A percentile compares a stretch with the other conserved stretches of the same genome.
phyloP scores from a whole-genome alignment of 495 filamentous ascomycete genomes.

The Talaromyces nanjingensis region DNA sequence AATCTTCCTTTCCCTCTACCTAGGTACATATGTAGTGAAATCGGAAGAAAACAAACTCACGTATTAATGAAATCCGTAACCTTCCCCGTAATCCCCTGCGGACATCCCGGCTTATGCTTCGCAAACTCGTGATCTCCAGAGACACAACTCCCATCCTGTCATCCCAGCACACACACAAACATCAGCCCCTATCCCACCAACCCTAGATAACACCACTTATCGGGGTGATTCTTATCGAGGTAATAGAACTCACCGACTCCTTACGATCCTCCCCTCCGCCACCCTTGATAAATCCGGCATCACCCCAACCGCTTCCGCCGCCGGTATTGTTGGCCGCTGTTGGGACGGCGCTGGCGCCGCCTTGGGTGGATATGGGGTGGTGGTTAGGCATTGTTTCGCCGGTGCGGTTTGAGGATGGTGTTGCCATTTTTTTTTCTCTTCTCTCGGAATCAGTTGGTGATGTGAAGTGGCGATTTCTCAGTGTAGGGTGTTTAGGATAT shows the following conservation, averaged over 20 bases:
- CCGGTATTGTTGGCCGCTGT: conserved; percentile 29
- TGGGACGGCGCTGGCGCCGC: conserved; percentile 22
- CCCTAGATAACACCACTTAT: too few relatives aligned
- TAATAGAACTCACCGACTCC: background rate
- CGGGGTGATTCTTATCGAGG: background rate
- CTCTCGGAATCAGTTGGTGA: too few relatives aligned
- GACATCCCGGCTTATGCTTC: conserved; percentile 23
- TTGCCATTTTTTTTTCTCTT: background rate
- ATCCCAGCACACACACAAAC: background rate
- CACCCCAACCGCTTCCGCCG: conserved; percentile 17
- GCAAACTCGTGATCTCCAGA: conserved; percentile 32
- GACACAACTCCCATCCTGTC: conserved; percentile 12
- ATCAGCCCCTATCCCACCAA: too few relatives aligned
- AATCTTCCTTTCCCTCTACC: too few relatives aligned
- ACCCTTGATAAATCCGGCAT: conserved; percentile 17
- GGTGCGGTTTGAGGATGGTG: conserved; percentile 2
- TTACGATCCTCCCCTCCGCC: conserved; percentile 10
- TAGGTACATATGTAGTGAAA: too few relatives aligned
- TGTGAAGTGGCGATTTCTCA: too few relatives aligned
- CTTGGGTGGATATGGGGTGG: conserved; percentile 14
- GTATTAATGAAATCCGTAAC: conserved; percentile 1
- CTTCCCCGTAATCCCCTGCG: conserved; percentile 24
- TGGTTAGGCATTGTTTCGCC: conserved; percentile 1
- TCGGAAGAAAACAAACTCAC: background rate
- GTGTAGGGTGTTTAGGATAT: too few relatives aligned